These are phyloP conservation scores for Candida chauliodis DNA, from an alignment of 805 yeast species.

Conservation along the genomic window DNA sequence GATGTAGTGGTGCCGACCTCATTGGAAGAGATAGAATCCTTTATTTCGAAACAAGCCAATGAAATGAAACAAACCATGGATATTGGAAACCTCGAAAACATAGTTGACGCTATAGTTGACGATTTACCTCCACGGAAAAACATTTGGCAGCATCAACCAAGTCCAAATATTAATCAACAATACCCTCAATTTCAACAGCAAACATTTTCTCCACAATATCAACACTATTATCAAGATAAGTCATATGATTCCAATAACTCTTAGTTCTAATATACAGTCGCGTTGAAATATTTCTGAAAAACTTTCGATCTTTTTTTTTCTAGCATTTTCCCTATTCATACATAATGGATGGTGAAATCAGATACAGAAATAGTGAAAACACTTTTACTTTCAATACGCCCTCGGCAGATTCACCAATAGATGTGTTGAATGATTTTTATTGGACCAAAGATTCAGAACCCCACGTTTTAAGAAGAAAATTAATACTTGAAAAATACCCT, in stretches of 20 bases:
- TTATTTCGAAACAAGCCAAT: constrained; percentile 32
- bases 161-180: neutral
- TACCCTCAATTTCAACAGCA: constrained; percentile 8
- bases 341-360: constrained; percentile 18
- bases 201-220: constrained; percentile 1
- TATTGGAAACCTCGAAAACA: constrained; percentile 12
- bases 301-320: constrained; percentile 4
- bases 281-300: no score
- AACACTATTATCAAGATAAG: neutral
- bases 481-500: constrained; percentile 72
- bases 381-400: constrained; percentile 34
- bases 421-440: constrained; percentile 61
- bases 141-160: constrained; percentile 7
- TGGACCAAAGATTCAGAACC: constrained; percentile 86
- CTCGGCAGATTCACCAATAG: constrained; percentile 37
- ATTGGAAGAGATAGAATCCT: constrained; percentile 35
- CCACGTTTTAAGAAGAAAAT: constrained; percentile 69
- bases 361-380: constrained; percentile 22
- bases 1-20: constrained; percentile 18
- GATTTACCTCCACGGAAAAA: constrained; percentile 7
- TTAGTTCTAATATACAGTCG: neutral
- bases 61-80: constrained; percentile 16
- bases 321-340: no score
- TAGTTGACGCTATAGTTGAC: constrained; percentile 15
- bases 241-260: neutral